Evolutionary conservation across 1,139 yeast species (phyloP).

Genomic region (Zygosaccharomyces pseudobailii): DNA sequence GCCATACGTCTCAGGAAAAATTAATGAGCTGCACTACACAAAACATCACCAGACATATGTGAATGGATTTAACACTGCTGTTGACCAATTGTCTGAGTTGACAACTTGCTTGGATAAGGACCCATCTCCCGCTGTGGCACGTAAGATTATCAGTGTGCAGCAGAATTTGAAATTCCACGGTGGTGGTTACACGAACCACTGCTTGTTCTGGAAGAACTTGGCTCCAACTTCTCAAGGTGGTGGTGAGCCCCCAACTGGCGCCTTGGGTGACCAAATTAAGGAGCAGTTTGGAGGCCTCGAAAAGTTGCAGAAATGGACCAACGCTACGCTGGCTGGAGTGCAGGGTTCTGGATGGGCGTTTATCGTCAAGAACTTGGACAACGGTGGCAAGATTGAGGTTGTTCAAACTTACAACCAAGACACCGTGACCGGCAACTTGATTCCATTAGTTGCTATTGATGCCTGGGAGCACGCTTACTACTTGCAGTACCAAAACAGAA

Average conservation of each 20-base stretch:
- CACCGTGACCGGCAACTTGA: conserved; percentile 63
- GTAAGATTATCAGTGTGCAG: conserved; percentile 45
- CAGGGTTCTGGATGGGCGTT: conserved; percentile 99
- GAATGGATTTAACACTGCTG: conserved; percentile 77
- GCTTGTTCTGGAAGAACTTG: conserved; percentile 85
- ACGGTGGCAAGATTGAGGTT: conserved; percentile 69
- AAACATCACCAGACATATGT: conserved; percentile 96
- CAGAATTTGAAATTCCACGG: conserved; percentile 89
- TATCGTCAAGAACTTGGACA: conserved; percentile 79
- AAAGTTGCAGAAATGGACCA: conserved; percentile 61
- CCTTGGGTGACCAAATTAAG: conserved; percentile 57
- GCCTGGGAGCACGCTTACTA: conserved; percentile 99
- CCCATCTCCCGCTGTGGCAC: conserved; percentile 50
- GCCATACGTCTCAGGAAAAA: conserved; percentile 84
- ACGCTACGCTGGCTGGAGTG: conserved; percentile 79
- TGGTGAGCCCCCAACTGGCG: conserved; percentile 67
- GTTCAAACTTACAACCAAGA: conserved; percentile 90
- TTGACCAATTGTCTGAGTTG: conserved; percentile 75
- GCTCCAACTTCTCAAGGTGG: conserved; percentile 82
- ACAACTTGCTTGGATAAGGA: conserved; percentile 58
- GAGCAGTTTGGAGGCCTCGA: conserved; percentile 76
- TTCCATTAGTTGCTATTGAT: conserved; percentile 88
- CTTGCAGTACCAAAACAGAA: conserved; percentile 91
- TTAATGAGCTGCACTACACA: conserved; percentile 84
- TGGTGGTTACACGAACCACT: conserved; percentile 89